Conservation (phyloP, 2,329 filamentous ascomycete species). For the Amesomyces nigricolor region DNA sequence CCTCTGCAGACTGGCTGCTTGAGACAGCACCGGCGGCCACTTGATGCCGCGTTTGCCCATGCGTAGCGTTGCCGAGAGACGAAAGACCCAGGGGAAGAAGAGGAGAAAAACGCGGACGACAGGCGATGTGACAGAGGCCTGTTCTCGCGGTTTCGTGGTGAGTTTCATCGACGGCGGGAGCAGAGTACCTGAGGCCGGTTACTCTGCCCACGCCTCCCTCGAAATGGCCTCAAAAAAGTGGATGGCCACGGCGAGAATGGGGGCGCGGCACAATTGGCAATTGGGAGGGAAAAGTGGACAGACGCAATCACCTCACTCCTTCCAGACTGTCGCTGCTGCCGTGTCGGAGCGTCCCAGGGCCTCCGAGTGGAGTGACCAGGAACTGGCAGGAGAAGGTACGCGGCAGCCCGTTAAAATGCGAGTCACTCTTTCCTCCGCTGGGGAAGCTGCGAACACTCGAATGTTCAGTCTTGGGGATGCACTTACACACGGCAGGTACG, state of each 20-base stretch:
- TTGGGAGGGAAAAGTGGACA: constrained; percentile 11
- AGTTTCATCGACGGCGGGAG: constrained; percentile 25
- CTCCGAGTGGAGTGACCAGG: background rate
- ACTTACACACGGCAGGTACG: constrained; percentile 15
- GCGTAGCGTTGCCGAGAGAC: constrained; percentile 8
- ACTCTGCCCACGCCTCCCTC: constrained; percentile 10
- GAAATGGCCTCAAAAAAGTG: background rate
- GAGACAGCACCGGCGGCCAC: constrained; percentile 19
- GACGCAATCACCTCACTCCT: background rate
- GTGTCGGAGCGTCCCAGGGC: background rate
- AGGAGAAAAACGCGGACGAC: constrained; percentile 7
- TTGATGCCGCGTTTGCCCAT: constrained; percentile 20
- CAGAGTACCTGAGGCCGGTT: constrained; percentile 13
- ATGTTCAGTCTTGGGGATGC: constrained; percentile 7
- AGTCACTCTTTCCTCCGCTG: background rate
- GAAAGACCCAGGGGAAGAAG: background rate
- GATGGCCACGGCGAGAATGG: background rate
- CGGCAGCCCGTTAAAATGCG: background rate
- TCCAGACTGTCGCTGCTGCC: background rate
- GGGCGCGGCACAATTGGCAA: constrained; percentile 9
- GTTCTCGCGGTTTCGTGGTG: constrained; percentile 24
- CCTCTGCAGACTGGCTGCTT: constrained; percentile 18
- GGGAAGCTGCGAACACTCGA: background rate
- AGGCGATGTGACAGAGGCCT: constrained; percentile 25
- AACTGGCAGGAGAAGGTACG: background rate